phyloP scores from a whole-genome alignment of 805 yeast genomes.

The Barnettozyma sp. region DNA sequence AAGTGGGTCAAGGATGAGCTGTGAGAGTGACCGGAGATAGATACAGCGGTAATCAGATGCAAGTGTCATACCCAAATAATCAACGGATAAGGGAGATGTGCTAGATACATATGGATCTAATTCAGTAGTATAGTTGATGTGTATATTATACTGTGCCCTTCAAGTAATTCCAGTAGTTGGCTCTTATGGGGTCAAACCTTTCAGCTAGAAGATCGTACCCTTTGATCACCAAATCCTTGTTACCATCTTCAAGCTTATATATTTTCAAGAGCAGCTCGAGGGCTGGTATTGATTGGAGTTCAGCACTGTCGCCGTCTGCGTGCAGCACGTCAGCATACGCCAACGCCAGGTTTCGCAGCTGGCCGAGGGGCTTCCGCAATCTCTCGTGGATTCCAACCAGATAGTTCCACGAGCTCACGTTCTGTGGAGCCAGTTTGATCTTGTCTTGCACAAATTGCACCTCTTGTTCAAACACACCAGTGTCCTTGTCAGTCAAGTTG shows the following conservation, averaged over 20 bases:
- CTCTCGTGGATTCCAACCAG: constrained; percentile 48
- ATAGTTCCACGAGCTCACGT: constrained; percentile 84
- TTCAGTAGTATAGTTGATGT: no score
- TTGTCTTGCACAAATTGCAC: constrained; percentile 40
- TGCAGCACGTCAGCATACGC: constrained; percentile 32
- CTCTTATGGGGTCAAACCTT: constrained; percentile 56
- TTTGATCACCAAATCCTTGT: constrained; percentile 29
- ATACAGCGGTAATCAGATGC: no score
- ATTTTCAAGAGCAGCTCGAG: constrained; percentile 55
- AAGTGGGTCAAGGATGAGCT: constrained; percentile 22
- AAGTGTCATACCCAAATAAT: no score
- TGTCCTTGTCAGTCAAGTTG: constrained; percentile 16
- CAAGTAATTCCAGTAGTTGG: constrained; percentile 53
- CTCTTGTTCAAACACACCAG: constrained; percentile 38
- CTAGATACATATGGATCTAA: neutral
- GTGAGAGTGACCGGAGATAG: no score
- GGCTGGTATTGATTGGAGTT: constrained; percentile 48
- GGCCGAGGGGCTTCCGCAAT: constrained; percentile 26
- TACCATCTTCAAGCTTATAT: constrained; percentile 26
- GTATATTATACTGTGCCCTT: constrained; percentile 18
- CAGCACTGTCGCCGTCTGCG: constrained; percentile 8
- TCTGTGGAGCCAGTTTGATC: constrained; percentile 65
- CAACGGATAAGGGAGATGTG: no score
- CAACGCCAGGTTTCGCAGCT: constrained; percentile 40
- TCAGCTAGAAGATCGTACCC: constrained; percentile 46